phyloP scores from a whole-genome alignment of 805 yeast genomes.

The Priceomyces carsonii region DNA sequence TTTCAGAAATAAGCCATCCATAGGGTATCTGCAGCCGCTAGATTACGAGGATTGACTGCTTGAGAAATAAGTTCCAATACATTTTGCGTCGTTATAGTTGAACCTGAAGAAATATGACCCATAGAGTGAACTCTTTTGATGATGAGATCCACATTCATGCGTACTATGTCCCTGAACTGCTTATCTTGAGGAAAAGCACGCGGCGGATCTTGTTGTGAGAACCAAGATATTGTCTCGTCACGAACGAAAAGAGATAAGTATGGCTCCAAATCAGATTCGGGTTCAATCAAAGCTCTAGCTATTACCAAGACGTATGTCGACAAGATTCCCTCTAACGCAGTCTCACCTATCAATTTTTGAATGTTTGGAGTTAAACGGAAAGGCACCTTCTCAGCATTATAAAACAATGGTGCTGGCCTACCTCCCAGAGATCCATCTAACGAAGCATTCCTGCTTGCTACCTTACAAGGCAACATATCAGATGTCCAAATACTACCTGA shows the following conservation, averaged over 20 bases:
- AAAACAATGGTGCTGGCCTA: slow-evolving; percentile 78
- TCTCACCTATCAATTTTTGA: slow-evolving; percentile 90
- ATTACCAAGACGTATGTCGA: slow-evolving; percentile 82
- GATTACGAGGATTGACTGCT: slow-evolving; percentile 91
- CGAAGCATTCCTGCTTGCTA: slow-evolving; percentile 55
- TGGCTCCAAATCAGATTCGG: slow-evolving; percentile 89
- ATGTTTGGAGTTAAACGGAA: slow-evolving; percentile 95
- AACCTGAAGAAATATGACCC: slow-evolving; percentile 57
- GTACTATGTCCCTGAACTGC: slow-evolving; percentile 82
- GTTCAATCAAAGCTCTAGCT: slow-evolving; percentile 86
- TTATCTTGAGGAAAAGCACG: slow-evolving; percentile 79
- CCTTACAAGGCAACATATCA: slow-evolving; percentile 91
- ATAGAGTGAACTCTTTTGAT: slow-evolving; percentile 76
- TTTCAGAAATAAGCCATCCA: slow-evolving; percentile 93
- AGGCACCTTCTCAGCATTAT: slow-evolving; percentile 91
- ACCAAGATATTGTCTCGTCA: slow-evolving; percentile 95
- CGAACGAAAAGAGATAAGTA: slow-evolving; percentile 91
- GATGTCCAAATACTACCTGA: slow-evolving; percentile 92
- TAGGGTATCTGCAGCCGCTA: slow-evolving; percentile 86
- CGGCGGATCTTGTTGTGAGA: slow-evolving; percentile 73
- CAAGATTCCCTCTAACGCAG: slow-evolving; percentile 89
- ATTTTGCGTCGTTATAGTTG: slow-evolving; percentile 82
- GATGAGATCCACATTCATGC: slow-evolving; percentile 82
- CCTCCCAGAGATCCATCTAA: slow-evolving; percentile 49
- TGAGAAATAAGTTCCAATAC: slow-evolving; percentile 87